A percentile compares a stretch with the other conserved stretches of the same genome.
These are phyloP conservation scores for Bruguiera parviflora DNA, from an alignment of 345 rosid species.

Conservation along the genomic window DNA sequence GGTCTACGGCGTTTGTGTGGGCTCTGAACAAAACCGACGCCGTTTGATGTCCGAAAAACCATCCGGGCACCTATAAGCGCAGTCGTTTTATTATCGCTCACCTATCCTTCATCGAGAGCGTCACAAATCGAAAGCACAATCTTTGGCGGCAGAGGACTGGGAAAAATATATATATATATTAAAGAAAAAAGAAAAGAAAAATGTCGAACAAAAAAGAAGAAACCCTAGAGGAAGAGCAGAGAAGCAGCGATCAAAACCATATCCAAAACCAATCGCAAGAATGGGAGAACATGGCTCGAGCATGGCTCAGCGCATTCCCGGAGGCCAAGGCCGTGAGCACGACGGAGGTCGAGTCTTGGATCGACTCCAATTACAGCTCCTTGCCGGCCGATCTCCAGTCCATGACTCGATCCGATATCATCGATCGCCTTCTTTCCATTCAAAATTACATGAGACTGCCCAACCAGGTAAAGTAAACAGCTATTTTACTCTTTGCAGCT, in stretches of 20 bases:
- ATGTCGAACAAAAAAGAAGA: conserved; percentile 12
- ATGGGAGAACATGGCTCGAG: conserved; percentile 90
- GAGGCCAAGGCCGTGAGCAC: conserved; percentile 69
- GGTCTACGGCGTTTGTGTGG: no score
- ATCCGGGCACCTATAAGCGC: no score
- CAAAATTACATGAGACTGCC: conserved; percentile 69
- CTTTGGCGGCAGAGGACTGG: no score
- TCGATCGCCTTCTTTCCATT: conserved; percentile 74
- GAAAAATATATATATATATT: no score
- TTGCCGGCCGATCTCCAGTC: conserved; percentile 72
- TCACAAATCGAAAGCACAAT: no score
- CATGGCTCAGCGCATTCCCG: conserved; percentile 82
- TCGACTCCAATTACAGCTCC: conserved; percentile 59
- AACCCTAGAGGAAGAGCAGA: conserved; percentile 21
- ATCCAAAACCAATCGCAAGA: conserved; percentile 72
- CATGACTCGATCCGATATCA: conserved; percentile 74
- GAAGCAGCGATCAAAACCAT: conserved; percentile 17
- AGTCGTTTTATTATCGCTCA: no score
- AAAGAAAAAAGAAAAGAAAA: not conserved
- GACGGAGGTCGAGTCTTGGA: conserved; percentile 78
- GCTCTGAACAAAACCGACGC: no score
- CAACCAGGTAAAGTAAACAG: conserved; percentile 20
- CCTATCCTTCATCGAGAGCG: no score
- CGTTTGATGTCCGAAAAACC: no score
- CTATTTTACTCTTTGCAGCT: no score